Percentiles rank a stretch among this genome's conserved stretches.
Evolutionary conservation across 2,329 filamentous ascomycete genomes (phyloP).

Genomic region (Nigrograna mackinnonii): DNA sequence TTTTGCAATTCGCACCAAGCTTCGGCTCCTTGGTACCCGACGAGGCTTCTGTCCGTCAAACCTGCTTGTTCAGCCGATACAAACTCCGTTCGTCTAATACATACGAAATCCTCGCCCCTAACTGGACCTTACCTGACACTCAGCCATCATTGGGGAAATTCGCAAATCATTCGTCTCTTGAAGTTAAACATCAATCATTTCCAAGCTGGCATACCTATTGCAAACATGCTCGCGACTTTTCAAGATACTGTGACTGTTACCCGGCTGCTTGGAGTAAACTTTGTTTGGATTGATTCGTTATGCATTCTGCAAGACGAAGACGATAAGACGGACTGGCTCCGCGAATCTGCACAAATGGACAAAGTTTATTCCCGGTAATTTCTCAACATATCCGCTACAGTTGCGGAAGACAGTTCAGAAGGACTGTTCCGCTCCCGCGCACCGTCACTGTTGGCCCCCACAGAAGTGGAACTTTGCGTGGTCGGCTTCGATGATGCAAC

Average conservation of each 20-base stretch:
- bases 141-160: not conserved
- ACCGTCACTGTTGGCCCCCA: too few relatives aligned
- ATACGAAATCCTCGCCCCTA: too few relatives aligned
- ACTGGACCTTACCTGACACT: too few relatives aligned
- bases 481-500: too few relatives aligned
- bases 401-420: not conserved
- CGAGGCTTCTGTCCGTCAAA: too few relatives aligned
- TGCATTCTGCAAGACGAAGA: not conserved
- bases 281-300: constrained; percentile 15
- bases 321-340: too few relatives aligned
- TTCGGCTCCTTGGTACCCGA: too few relatives aligned
- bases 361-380: not conserved
- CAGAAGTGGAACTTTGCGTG: too few relatives aligned
- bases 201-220: constrained; percentile 1
- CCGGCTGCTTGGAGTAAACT: constrained; percentile 8
- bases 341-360: not conserved
- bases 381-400: not conserved
- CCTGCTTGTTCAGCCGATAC: too few relatives aligned
- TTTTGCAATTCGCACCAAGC: too few relatives aligned
- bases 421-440: too few relatives aligned
- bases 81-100: too few relatives aligned
- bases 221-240: constrained; percentile 12
- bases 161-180: not conserved
- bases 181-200: not conserved
- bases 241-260: constrained; percentile 8